A percentile compares a stretch with the other conserved stretches of the same genome.
These are phyloP conservation scores for Suillus bovinus DNA, from an alignment of 768 basidiomycete genomes.

Conservation along the genomic window DNA sequence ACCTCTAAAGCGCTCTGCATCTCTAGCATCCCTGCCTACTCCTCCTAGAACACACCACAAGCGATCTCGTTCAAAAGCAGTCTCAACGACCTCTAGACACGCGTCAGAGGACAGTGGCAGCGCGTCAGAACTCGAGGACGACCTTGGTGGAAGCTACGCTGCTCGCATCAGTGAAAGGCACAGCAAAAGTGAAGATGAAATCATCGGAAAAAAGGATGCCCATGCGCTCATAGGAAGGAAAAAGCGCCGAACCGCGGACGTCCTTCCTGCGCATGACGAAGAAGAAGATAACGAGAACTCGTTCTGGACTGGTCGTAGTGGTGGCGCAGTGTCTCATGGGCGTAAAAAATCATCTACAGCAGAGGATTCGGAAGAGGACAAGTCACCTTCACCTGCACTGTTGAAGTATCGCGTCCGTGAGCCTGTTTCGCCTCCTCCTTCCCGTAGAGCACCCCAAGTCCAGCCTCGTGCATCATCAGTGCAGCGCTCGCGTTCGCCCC, in stretches of 20 bases:
- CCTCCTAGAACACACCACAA: constrained; percentile 62
- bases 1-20: constrained; percentile 62
- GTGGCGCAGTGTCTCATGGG: constrained; percentile 28
- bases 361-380: constrained; percentile 12
- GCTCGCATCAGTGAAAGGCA: constrained; percentile 14
- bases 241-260: constrained; percentile 38
- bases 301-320: constrained; percentile 25
- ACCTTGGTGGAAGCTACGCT: constrained; percentile 14
- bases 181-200: constrained; percentile 13
- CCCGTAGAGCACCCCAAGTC: constrained; percentile 45
- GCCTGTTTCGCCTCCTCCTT: constrained; percentile 68
- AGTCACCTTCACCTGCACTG: constrained; percentile 39
- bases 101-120: constrained; percentile 37
- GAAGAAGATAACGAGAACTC: constrained; percentile 53
- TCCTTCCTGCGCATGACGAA: constrained; percentile 43
- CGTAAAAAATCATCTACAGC: constrained; percentile 8
- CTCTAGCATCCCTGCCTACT: constrained; percentile 63
- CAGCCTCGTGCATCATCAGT: constrained; percentile 30
- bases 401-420: constrained; percentile 36
- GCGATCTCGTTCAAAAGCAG: constrained; percentile 42
- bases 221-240: constrained; percentile 31
- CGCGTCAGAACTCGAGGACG: constrained; percentile 35
- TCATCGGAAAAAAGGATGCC: constrained; percentile 22
- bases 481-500: constrained; percentile 16
- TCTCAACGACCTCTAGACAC: constrained; percentile 47